phyloP scores from a whole-genome alignment of 148 eudicot species.

The Spergularia marina region DNA sequence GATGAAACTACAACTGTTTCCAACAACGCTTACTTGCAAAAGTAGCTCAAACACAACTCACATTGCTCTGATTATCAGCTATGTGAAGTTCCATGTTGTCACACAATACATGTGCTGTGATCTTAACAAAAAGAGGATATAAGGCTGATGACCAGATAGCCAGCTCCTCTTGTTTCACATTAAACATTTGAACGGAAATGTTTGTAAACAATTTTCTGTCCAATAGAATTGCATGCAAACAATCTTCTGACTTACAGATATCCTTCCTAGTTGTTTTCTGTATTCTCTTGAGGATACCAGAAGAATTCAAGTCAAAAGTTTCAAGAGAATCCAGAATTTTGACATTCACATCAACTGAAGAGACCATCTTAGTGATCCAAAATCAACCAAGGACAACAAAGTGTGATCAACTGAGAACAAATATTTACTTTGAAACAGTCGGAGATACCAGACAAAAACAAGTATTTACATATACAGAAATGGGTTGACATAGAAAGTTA shows the following conservation, averaged over 20 bases:
- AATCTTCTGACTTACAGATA: background rate
- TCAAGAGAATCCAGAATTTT: background rate
- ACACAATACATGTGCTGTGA: background rate
- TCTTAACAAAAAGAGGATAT: constrained; percentile 2
- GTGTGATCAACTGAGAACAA: no score
- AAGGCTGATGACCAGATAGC: background rate
- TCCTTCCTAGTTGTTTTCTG: no score
- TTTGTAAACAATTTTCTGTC: background rate
- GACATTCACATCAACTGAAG: background rate
- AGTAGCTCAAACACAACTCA: background rate
- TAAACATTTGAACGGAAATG: background rate
- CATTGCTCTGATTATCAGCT: background rate
- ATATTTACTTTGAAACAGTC: background rate
- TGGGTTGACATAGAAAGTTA: constrained; percentile 6
- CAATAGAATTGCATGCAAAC: background rate
- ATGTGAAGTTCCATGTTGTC: background rate
- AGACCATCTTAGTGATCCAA: background rate
- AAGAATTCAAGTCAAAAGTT: background rate
- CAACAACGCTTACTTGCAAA: background rate
- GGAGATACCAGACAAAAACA: background rate
- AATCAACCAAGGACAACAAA: background rate
- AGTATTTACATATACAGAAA: background rate
- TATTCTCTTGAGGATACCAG: no score
- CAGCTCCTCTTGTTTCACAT: background rate
- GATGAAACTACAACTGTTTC: background rate